These are phyloP conservation scores for Penicillium manginii DNA, from an alignment of 495 filamentous ascomycete species.

Conservation along the genomic window DNA sequence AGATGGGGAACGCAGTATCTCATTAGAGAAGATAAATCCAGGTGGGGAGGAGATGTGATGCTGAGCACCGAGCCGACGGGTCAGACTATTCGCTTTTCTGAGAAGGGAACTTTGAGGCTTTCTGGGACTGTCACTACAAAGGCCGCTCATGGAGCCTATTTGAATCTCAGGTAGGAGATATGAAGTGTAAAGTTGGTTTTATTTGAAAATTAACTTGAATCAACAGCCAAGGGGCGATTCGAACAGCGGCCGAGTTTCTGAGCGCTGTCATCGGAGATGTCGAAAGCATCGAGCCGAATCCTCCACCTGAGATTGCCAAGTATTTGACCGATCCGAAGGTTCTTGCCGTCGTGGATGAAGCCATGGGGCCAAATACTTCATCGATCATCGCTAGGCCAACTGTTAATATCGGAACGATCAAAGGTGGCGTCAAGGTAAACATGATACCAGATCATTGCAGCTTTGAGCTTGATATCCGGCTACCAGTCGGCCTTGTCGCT, in stretches of 20 bases:
- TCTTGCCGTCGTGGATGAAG: conserved; percentile 4
- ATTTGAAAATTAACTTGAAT: background rate
- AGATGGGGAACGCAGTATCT: conserved; percentile 8
- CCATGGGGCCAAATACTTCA: conserved; percentile 13
- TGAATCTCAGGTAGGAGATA: conserved; percentile 13
- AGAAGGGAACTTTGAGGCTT: conserved; percentile 12
- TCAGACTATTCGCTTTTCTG: conserved; percentile 11
- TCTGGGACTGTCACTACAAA: conserved; percentile 7
- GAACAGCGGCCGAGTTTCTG: conserved; percentile 6
- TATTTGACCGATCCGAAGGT: conserved; percentile 10
- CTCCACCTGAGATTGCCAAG: conserved; percentile 7
- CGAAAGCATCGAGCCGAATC: conserved; percentile 9
- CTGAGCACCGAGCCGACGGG: conserved; percentile 11
- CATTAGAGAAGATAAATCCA: conserved; percentile 1
- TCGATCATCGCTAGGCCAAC: conserved; percentile 10
- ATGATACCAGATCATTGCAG: conserved; percentile 11
- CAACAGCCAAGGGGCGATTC: conserved; percentile 10
- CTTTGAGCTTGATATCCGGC: conserved; percentile 14
- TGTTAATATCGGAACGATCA: conserved; percentile 12
- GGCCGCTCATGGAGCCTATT: conserved; percentile 9
- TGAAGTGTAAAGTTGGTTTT: background rate
- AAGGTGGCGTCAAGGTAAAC: conserved; percentile 13
- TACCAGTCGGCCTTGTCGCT: conserved; percentile 9
- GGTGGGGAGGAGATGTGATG: conserved; percentile 16
- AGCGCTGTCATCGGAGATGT: conserved; percentile 4